These are phyloP conservation scores for Trichoderma arundinaceum DNA, from an alignment of 2,329 filamentous ascomycete genomes.

Conservation along the genomic window DNA sequence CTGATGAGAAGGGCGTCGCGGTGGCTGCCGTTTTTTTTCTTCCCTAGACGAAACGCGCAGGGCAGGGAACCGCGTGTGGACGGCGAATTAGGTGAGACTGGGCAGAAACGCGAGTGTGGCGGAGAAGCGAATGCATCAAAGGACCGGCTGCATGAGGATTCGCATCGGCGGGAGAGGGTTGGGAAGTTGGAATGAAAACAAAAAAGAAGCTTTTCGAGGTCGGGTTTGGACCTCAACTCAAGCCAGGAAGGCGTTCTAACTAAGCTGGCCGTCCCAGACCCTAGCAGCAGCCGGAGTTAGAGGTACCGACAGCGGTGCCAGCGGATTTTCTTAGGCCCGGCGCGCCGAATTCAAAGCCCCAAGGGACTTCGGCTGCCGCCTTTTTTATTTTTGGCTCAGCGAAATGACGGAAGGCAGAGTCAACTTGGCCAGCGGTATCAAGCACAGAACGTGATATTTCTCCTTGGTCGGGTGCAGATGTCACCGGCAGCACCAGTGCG, in stretches of 20 bases:
- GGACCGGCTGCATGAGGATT: conserved; percentile 35
- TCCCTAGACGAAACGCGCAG: conserved; percentile 26
- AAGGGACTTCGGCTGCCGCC: conserved; percentile 10
- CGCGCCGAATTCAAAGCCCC: not conserved
- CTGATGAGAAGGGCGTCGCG: conserved; percentile 24
- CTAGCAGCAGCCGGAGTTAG: conserved; percentile 9
- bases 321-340: conserved; percentile 29
- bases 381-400: not conserved
- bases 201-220: conserved; percentile 28
- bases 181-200: conserved; percentile 22
- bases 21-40: conserved; percentile 7
- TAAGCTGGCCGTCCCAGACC: conserved; percentile 17
- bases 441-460: not conserved
- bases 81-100: conserved; percentile 24
- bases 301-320: conserved; percentile 8
- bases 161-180: conserved; percentile 32
- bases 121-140: conserved; percentile 17
- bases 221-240: conserved; percentile 20
- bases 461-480: not conserved
- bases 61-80: conserved; percentile 24
- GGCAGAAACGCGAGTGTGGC: conserved; percentile 19
- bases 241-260: conserved; percentile 23
- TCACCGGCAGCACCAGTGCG: not conserved
- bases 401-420: not conserved
- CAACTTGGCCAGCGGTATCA: not conserved